Evolutionary conservation across 495 filamentous ascomycete species (phyloP).

Genomic region (Penicillium parvum): DNA sequence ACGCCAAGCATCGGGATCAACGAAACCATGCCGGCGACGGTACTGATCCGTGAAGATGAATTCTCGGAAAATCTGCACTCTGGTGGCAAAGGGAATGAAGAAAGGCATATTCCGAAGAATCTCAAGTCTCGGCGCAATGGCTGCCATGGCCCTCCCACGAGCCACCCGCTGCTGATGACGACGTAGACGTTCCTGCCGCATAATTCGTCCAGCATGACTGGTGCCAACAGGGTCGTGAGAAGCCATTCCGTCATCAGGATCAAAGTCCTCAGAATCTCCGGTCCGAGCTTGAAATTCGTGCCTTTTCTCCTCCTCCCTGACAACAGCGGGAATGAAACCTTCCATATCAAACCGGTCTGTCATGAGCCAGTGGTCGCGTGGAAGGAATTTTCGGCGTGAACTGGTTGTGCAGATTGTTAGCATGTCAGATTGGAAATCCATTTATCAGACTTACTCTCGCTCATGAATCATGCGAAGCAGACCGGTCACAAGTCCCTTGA

Average conservation of each 20-base stretch:
- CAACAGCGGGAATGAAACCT: constrained; percentile 79
- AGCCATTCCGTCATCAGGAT: constrained; percentile 31
- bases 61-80: constrained; percentile 90
- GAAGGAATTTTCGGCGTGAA: constrained; percentile 80
- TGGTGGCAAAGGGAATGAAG: constrained; percentile 85
- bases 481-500: constrained; percentile 77
- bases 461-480: constrained; percentile 87
- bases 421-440: background rate
- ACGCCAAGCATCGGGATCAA: constrained; percentile 79
- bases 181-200: constrained; percentile 49
- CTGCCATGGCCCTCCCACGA: constrained; percentile 62
- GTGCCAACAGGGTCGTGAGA: constrained; percentile 51
- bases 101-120: constrained; percentile 96
- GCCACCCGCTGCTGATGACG: constrained; percentile 60
- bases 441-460: constrained; percentile 58
- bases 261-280: constrained; percentile 51
- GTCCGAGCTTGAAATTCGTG: constrained; percentile 60
- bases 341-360: constrained; percentile 87
- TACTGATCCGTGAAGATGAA: constrained; percentile 83
- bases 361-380: constrained; percentile 89
- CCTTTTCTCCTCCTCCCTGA: constrained; percentile 80
- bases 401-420: constrained; percentile 21
- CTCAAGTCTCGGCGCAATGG: constrained; percentile 78
- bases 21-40: constrained; percentile 65
- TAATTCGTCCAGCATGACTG: constrained; percentile 47